Evolutionary conservation across 2,329 filamentous ascomycete species (phyloP), one percentile per base, ranked within the genome.

Genomic region (Emmonsiellopsis sp.): DNA sequence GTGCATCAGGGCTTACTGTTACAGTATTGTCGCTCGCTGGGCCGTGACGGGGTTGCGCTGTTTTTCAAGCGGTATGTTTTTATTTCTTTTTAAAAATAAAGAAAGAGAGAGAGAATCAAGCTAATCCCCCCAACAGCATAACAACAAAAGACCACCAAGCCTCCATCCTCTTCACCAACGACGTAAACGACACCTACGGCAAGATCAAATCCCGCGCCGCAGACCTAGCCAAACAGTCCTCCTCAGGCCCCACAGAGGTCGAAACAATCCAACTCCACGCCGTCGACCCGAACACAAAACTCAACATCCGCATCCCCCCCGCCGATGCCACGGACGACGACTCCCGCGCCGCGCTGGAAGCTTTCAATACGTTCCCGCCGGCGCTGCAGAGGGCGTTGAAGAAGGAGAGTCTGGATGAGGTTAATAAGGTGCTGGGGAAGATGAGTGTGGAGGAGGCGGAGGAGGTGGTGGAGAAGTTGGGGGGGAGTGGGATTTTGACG

Each of bases 231-330:
- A 81, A 80, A 58, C 78, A 86, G 61, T 71, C 76, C 54, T 73
- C 77, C 44, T 77, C 74, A 5, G 76, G 76, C 16, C 69, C 71
- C 44, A 75, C 75, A 7, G 89, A 86, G 16, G 86, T 95, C 8
- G 93, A 98, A 74, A 92, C 96, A 71, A 98, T 98, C 61, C 94
- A 98, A 72, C 79, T 98, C 46, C 93, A 98, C 67, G 92, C 93
- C 11, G 91, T 98, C 9, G 90, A 96, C 69, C 92, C 92, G 0
- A 87, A 86, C 47, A 96, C 92, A 2, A 85, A 87, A 57, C 96
- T 98, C 68, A 87, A 88, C 67, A 96, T 97, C 70, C 81, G 74
- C 52, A 85, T 95, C 40, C 92, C 93, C 10, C 26, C 86, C 0
- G 76, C 78, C 40, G 77, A 82, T 26, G 86, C 84, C 62, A 78